These are phyloP conservation scores for Colletotrichum sansevieriae DNA, from an alignment of 2,329 filamentous ascomycete species.

Conservation along the genomic window DNA sequence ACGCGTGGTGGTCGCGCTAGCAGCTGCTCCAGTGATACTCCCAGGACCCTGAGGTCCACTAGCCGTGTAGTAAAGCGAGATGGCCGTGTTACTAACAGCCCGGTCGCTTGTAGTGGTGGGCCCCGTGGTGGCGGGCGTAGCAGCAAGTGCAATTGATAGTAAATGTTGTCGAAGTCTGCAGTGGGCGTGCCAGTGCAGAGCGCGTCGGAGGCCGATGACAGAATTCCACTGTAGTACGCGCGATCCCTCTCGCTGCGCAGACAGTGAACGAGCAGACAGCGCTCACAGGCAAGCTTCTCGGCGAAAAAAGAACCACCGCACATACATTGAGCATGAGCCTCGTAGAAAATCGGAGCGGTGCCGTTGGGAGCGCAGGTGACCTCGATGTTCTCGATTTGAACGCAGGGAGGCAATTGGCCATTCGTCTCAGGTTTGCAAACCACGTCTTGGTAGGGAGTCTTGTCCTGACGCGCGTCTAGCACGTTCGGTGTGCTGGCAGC, in stretches of 20 bases:
- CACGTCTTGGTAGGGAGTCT: constrained; percentile 30
- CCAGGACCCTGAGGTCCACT: constrained; percentile 55
- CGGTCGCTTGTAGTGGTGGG: constrained; percentile 50
- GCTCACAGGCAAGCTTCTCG: constrained; percentile 57
- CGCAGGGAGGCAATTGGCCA: constrained; percentile 46
- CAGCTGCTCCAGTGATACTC: constrained; percentile 56
- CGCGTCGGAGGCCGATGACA: constrained; percentile 50
- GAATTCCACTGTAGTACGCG: constrained; percentile 51
- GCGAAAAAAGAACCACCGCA: constrained; percentile 58
- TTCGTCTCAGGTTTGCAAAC: constrained; percentile 40
- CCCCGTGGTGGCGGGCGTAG: constrained; percentile 49
- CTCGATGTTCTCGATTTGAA: constrained; percentile 49
- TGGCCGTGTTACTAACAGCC: constrained; percentile 53
- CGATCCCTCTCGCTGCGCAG: constrained; percentile 52
- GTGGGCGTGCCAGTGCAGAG: constrained; percentile 56
- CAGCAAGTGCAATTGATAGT: constrained; percentile 47
- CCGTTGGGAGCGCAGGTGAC: constrained; percentile 49
- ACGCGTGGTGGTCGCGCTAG: constrained; percentile 47
- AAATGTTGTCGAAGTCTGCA: constrained; percentile 51
- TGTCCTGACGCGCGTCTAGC: constrained; percentile 42
- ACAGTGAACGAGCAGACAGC: constrained; percentile 57
- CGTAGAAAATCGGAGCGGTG: constrained; percentile 44
- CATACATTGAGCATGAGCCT: constrained; percentile 42
- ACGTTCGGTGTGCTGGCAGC: constrained; percentile 21
- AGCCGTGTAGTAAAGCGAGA: constrained; percentile 58